Conservation (phyloP, 305 asterid genomes). For the Rubia occidens region DNA sequence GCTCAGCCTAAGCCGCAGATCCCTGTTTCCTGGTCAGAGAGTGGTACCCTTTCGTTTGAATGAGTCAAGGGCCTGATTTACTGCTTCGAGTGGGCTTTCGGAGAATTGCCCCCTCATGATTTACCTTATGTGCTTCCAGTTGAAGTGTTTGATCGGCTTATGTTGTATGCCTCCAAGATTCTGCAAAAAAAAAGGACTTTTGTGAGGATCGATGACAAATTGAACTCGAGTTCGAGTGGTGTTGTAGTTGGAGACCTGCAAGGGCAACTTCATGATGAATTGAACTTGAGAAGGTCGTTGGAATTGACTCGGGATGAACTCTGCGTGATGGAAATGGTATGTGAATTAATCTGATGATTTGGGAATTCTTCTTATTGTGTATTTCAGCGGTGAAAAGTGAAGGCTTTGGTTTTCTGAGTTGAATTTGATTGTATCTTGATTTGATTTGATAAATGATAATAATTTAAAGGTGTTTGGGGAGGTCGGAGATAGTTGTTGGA, state of each 20-base stretch:
- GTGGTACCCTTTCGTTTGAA: slow-evolving; percentile 36
- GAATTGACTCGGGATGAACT: too few species aligned
- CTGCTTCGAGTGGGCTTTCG: slow-evolving; percentile 73
- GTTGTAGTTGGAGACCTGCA: slow-evolving; percentile 92
- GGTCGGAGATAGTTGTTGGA: too few species aligned
- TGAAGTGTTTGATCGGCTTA: slow-evolving; percentile 53
- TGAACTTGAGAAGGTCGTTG: too few species aligned
- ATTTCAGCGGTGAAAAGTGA: neutral
- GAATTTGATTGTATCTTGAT: neutral
- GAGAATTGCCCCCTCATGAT: slow-evolving; percentile 43
- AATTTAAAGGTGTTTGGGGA: too few species aligned
- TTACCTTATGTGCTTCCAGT: slow-evolving; percentile 71
- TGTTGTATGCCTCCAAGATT: slow-evolving; percentile 63
- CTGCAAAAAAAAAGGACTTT: slow-evolving; percentile 88
- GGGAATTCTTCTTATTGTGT: neutral
- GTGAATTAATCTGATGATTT: neutral
- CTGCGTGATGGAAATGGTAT: too few species aligned
- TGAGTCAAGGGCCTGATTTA: slow-evolving; percentile 68
- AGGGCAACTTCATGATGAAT: slow-evolving; percentile 95
- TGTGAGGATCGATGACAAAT: slow-evolving; percentile 42
- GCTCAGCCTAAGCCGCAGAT: slow-evolving; percentile 42
- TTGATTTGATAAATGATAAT: neutral
- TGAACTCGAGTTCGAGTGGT: slow-evolving; percentile 39
- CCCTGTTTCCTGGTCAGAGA: slow-evolving; percentile 72
- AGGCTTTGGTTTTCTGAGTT: neutral